Percentiles rank a stretch among this genome's conserved stretches.
Evolutionary conservation across 2,329 filamentous ascomycete species (phyloP).

Genomic region (Beauveria bassiana): DNA sequence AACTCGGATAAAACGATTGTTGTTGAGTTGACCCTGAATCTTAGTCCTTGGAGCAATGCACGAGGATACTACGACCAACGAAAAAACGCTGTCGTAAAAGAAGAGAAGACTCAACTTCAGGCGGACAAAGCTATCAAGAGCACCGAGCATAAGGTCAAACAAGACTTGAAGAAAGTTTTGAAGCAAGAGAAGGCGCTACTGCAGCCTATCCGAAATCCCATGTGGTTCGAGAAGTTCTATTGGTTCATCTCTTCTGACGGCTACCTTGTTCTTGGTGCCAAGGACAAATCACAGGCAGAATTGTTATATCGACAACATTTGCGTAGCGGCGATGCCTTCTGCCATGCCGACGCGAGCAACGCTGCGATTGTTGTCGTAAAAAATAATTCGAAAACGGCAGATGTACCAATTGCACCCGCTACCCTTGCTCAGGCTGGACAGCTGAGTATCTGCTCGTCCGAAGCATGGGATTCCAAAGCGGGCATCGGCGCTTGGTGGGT

Average conservation of each 20-base stretch:
- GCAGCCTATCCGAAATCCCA: constrained; percentile 70
- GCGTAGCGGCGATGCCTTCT: constrained; percentile 82
- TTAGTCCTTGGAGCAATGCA: constrained; percentile 85
- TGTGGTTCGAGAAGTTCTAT: constrained; percentile 96
- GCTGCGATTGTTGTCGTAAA: constrained; percentile 84
- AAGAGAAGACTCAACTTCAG: constrained; percentile 77
- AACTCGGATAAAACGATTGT: constrained; percentile 47
- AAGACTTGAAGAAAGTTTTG: constrained; percentile 77
- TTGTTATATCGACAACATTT: constrained; percentile 83
- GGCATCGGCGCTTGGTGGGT: constrained; percentile 97
- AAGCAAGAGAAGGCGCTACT: constrained; percentile 89
- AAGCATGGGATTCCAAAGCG: constrained; percentile 93
- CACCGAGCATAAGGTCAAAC: constrained; percentile 78
- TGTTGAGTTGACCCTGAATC: constrained; percentile 76
- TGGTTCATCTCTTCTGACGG: constrained; percentile 96
- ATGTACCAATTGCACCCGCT: constrained; percentile 83
- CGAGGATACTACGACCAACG: constrained; percentile 88
- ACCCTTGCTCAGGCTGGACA: constrained; percentile 87
- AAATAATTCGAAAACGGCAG: constrained; percentile 68
- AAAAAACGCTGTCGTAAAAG: constrained; percentile 74
- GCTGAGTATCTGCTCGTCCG: constrained; percentile 75
- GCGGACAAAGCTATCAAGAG: constrained; percentile 79
- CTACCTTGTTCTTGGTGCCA: constrained; percentile 83
- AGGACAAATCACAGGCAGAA: constrained; percentile 84
- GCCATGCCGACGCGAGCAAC: constrained; percentile 81